Evolutionary conservation across 2,329 filamentous ascomycete genomes (phyloP), one percentile per base, ranked within the genome.

Genomic region (Phoma sp.): DNA sequence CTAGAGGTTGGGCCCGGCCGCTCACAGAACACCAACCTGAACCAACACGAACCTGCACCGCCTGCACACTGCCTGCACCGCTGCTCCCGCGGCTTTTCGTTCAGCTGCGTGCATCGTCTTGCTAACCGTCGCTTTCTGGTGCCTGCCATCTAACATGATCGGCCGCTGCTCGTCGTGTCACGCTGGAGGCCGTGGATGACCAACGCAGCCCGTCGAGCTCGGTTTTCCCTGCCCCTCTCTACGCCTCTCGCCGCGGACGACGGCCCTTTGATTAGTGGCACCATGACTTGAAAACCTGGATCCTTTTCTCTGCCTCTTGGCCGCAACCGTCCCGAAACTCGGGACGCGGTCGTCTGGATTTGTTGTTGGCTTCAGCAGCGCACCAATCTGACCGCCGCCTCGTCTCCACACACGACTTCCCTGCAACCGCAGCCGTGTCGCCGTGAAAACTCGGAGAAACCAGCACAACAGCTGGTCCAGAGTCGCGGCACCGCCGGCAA

Each of bases 311-410:
- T 40, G 20, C 33, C 45, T 49, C 45, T 30, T 43, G 28, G 51
- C 39, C 45, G 51, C 45, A 38, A 29, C 20, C 25, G 25, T 48
- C 39, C 46, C 39, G 45, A 42, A 43, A 20, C 40, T 49, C 42
- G 49, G 42, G 30, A 23, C 10, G 10, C 38, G 32, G 30, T 39
- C n/a, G 25, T 43, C 37, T 36, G 25, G 25, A 28, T 42, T 47
- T 30, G 42, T 47, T 43, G 50, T 43, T 53, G 50, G 43, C 26
- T 37, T 42, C 33, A 45, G 38, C 50, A 38, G 17, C 45, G 33
- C 34, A 38, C 51, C 51, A 48, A 48, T 54, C 43, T 53, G 38
- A 43, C 37, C 37, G 46, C 38, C 32, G 43, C 38, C 38, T 47
- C 50, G 42, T 53, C 42, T 42, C 37, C 42, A 47, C 42, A 40